Percentiles rank a stretch among this genome's conserved stretches.
Evolutionary conservation across 164 flowering plant genomes (phyloP).

Genomic region (Tetrastigma voinierianum): DNA sequence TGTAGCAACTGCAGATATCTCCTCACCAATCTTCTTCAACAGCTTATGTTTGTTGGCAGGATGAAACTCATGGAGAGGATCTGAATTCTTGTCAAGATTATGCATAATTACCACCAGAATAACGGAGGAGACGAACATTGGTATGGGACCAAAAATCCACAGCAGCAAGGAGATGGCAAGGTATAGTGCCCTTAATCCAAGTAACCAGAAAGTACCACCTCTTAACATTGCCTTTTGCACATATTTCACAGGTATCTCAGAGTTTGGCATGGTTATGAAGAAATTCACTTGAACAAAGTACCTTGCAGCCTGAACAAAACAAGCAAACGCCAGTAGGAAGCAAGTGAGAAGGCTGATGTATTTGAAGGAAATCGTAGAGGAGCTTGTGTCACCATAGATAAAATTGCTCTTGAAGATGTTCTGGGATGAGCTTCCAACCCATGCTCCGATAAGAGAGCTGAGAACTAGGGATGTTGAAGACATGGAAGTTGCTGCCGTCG

Average conservation of each 20-base stretch:
- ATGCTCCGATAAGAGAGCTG: conserved; percentile 68
- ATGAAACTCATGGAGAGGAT: conserved; percentile 30
- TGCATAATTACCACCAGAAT: conserved; percentile 32
- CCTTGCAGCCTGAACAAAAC: conserved; percentile 54
- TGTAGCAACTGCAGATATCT: background rate
- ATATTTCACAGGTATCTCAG: conserved; percentile 41
- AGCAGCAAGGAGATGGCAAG: conserved; percentile 44
- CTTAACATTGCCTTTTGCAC: conserved; percentile 45
- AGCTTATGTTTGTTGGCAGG: background rate
- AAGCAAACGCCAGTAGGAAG: conserved; percentile 60
- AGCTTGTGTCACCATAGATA: conserved; percentile 54
- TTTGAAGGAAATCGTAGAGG: conserved; percentile 42
- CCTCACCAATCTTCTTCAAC: conserved; percentile 4
- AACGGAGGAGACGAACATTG: conserved; percentile 45
- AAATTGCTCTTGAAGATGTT: conserved; percentile 30
- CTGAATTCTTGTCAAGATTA: conserved; percentile 40
- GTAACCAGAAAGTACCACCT: conserved; percentile 52
- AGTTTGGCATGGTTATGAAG: conserved; percentile 59
- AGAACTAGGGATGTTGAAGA: conserved; percentile 49
- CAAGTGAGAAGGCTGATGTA: conserved; percentile 48
- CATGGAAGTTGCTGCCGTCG: conserved; percentile 53
- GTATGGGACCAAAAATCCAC: conserved; percentile 68
- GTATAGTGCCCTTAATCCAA: conserved; percentile 60
- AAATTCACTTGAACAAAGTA: conserved; percentile 54
- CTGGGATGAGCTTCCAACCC: conserved; percentile 46